A percentile compares a stretch with the other conserved stretches of the same genome.
Conservation (phyloP, 2,329 filamentous ascomycete genomes). For the Neonectria punicea region DNA sequence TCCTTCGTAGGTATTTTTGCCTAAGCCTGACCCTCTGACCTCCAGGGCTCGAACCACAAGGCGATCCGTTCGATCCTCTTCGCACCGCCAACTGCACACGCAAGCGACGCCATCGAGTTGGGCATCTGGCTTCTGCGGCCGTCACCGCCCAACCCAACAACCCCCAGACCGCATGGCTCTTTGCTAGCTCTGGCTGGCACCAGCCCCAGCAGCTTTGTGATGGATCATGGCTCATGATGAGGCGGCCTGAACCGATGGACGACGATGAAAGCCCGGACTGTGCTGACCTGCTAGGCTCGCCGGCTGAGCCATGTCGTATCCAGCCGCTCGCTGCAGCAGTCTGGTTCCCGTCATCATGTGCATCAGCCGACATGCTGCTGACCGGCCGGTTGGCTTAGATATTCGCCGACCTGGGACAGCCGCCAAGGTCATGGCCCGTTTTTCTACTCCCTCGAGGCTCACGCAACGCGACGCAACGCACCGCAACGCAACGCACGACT, state of each 20-base stretch:
- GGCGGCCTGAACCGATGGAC: constrained; percentile 27
- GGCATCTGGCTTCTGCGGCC: constrained; percentile 25
- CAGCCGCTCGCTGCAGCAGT: constrained; percentile 11
- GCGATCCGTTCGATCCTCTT: constrained; percentile 32
- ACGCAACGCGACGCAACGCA: constrained; percentile 11
- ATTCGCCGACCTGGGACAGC: constrained; percentile 21
- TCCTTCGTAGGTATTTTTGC: neutral
- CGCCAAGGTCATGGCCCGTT: constrained; percentile 11
- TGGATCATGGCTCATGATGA: constrained; percentile 20
- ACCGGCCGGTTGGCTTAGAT: constrained; percentile 12
- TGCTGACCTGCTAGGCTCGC: constrained; percentile 4
- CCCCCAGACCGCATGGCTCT: constrained; percentile 14
- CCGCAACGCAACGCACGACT: constrained; percentile 22
- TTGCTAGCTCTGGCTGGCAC: constrained; percentile 2
- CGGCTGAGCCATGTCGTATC: constrained; percentile 22
- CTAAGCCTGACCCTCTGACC: constrained; percentile 19
- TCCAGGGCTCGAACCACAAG: constrained; percentile 34
- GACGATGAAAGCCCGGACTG: constrained; percentile 6
- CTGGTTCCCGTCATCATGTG: constrained; percentile 15
- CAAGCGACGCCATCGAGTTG: constrained; percentile 31
- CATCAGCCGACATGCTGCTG: constrained; percentile 14
- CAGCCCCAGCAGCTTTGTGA: constrained; percentile 11
- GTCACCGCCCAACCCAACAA: constrained; percentile 34
- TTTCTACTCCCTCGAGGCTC: neutral
- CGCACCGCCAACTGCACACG: constrained; percentile 33